phyloP scores from a whole-genome alignment of 1,139 yeast genomes.

The Chernovozyma sophiae-reginae region DNA sequence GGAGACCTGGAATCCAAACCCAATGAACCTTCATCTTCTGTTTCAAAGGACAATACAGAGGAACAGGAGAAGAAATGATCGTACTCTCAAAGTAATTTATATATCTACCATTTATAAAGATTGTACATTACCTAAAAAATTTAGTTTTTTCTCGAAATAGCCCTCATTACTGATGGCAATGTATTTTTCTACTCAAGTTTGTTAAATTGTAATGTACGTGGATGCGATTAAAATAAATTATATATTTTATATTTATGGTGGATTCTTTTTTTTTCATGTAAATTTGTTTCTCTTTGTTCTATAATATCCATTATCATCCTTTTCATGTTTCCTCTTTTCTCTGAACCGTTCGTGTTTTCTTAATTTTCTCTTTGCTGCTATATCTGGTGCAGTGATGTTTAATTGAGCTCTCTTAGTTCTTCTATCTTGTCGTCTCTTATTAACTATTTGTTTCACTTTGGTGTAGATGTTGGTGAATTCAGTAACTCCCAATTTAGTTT shows the following conservation, averaged over 20 bases:
- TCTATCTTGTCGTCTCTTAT: constrained; percentile 68
- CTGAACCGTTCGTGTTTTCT: constrained; percentile 72
- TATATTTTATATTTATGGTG: too few species aligned
- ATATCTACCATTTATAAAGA: too few species aligned
- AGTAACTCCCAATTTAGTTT: constrained; percentile 68
- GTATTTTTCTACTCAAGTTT: too few species aligned
- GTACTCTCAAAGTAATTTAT: too few species aligned
- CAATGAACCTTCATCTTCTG: constrained; percentile 13
- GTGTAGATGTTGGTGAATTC: constrained; percentile 64
- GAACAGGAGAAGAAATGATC: too few species aligned
- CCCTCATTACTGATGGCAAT: too few species aligned
- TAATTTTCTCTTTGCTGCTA: constrained; percentile 71
- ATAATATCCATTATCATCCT: constrained; percentile 75
- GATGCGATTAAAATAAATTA: too few species aligned
- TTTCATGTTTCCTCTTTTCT: constrained; percentile 70
- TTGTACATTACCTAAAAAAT: too few species aligned
- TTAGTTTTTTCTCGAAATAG: too few species aligned
- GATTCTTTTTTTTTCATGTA: too few species aligned
- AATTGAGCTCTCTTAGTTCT: constrained; percentile 71
- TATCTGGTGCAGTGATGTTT: constrained; percentile 76
- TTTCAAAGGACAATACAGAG: constrained; percentile 9
- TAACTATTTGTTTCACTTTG: constrained; percentile 57
- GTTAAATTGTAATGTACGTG: too few species aligned
- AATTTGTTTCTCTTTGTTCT: constrained; percentile 46
- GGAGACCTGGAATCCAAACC: constrained; percentile 13